Percentiles rank a stretch among this genome's conserved stretches.
Evolutionary conservation across 257 asterid species (phyloP).

Genomic region (Penstemon eatonii): DNA sequence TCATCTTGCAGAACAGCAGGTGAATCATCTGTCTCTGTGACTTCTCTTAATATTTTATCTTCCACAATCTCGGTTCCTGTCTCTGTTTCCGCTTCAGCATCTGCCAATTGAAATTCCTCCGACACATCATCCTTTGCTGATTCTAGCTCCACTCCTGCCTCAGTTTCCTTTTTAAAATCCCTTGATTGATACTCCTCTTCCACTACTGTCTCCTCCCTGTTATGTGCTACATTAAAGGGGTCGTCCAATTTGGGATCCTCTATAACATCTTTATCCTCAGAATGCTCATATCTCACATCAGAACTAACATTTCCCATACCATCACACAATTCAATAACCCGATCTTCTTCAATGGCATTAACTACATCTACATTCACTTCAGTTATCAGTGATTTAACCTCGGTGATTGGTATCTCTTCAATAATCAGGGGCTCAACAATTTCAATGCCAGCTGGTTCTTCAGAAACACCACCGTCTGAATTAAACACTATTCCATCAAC

Average conservation of each 20-base stretch:
- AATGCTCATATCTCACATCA: constrained; percentile 32
- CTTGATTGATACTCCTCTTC: constrained; percentile 36
- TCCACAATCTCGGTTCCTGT: constrained; percentile 25
- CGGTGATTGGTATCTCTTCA: constrained; percentile 19
- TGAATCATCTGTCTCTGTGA: constrained; percentile 54
- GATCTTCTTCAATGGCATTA: constrained; percentile 35
- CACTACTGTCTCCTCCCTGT: constrained; percentile 25
- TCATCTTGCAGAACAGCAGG: constrained; percentile 49
- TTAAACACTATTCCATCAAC: constrained; percentile 28
- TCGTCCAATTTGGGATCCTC: constrained; percentile 32
- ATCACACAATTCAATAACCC: constrained; percentile 29
- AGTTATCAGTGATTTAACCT: constrained; percentile 23
- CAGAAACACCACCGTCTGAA: constrained; percentile 31
- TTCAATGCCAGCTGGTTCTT: constrained; percentile 21
- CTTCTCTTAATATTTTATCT: constrained; percentile 31
- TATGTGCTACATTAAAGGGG: constrained; percentile 28
- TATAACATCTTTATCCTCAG: constrained; percentile 29
- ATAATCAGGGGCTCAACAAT: constrained; percentile 18
- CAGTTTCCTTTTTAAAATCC: constrained; percentile 36
- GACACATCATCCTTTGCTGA: constrained; percentile 19
- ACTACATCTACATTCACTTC: constrained; percentile 2
- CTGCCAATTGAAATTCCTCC: constrained; percentile 32
- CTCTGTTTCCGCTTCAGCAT: constrained; percentile 37
- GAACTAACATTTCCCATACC: constrained; percentile 16
- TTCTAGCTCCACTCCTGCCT: constrained; percentile 36